Evolutionary conservation across 257 asterid species (phyloP), one percentile per base, ranked within the genome.

Genomic region (Capsicum baccatum): DNA sequence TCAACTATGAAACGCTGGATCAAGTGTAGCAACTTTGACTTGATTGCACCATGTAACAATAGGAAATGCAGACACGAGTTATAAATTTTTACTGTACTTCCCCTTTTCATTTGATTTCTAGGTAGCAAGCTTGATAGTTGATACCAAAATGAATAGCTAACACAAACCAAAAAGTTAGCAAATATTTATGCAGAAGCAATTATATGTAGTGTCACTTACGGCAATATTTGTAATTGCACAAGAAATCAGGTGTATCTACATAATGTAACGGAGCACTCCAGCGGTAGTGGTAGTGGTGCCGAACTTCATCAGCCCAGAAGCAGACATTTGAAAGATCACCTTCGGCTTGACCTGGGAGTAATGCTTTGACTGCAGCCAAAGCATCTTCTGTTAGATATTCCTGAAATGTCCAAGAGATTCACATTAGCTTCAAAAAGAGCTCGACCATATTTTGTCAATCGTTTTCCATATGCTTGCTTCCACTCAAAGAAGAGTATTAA

Each of bases 251-350:
- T 63, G 99, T 96, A 85, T 96, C 97, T 6, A 90, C 90, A 85
- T 89, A 96, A 87, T 96, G 99, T 85, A 96, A 90, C 70, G 94
- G 85, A 50, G 90, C 86, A 84, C 97, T 94, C 99, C 99, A 94
- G 84, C 90, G 90, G 87, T 94, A 93, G 91, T 92, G 95, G 81
- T 26, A 79, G 21, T 85, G 73, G 70, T 44, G 83, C 85, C 90
- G 87, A 88, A 94, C 84, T 84, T 92, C 84, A 83, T 96, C 99
- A 0, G 99, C 73, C 99, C 99, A 96, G 67, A 94, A 85, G 91
- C 99, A 96, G 83, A 94, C 95, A 85, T 88, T 60, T 56, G 99
- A 93, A 85, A 96, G 94, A 47, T 94, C 97, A 42, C 99, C 99
- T 88, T 96, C 96, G 26, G 99, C 98, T 14, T 37, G 62, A 82